phyloP scores from a whole-genome alignment of 2,329 filamentous ascomycete genomes.

The Tothia fuscella region DNA sequence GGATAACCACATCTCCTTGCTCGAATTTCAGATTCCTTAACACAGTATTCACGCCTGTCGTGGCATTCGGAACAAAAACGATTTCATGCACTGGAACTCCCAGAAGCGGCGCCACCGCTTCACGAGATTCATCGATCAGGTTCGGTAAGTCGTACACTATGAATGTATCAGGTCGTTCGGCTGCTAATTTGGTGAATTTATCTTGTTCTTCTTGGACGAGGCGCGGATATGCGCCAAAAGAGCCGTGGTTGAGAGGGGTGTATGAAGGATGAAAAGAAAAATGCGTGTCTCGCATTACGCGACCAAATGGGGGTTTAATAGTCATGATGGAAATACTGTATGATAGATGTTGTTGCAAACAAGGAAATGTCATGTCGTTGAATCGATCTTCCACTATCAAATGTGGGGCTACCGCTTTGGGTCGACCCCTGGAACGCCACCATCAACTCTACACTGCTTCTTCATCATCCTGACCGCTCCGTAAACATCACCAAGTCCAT shows the following conservation, averaged over 20 bases:
- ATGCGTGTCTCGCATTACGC: conserved; percentile 19
- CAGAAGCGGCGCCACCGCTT: conserved; percentile 52
- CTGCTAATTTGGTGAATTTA: conserved; percentile 51
- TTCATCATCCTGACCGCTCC: too few relatives aligned
- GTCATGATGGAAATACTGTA: neutral
- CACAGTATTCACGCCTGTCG: conserved; percentile 64
- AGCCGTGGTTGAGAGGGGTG: conserved; percentile 71
- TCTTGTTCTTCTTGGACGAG: conserved; percentile 49
- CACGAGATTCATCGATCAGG: conserved; percentile 52
- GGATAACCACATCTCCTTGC: conserved; percentile 62
- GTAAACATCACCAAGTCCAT: too few relatives aligned
- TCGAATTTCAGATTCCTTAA: conserved; percentile 62
- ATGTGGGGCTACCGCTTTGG: too few relatives aligned
- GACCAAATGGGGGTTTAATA: neutral
- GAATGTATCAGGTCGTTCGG: conserved; percentile 62
- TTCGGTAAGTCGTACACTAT: conserved; percentile 55
- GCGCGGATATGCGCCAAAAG: conserved; percentile 65
- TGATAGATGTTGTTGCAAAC: too few relatives aligned
- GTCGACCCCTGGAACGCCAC: too few relatives aligned
- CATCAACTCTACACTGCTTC: too few relatives aligned
- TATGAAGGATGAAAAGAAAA: conserved; percentile 58
- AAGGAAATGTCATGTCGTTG: too few relatives aligned
- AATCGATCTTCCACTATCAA: too few relatives aligned
- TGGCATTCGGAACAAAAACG: conserved; percentile 75
- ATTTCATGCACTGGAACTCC: conserved; percentile 52